Base-by-base conservation (phyloP, 1,139 yeast genomes). In the Taphrina communis region DNA sequence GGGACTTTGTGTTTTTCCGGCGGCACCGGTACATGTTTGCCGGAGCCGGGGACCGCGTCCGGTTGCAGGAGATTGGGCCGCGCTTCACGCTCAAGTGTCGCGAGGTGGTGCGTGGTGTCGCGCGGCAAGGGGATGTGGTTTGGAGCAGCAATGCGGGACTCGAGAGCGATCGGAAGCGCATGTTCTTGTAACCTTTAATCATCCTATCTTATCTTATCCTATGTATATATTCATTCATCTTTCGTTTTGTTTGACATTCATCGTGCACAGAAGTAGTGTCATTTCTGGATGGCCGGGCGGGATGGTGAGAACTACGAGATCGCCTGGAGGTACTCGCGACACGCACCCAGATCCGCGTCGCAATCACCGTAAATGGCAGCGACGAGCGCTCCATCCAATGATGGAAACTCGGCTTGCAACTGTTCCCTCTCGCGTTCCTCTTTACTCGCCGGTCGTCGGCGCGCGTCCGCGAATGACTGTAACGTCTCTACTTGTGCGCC, bases 31-130 rank as follows among this genome's bases (percentile, higher is more conserved):
- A 94, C 76, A 82, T 91, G 7, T 94, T 94, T 80, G 84, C 86
- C 75, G 90, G 92, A 77, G 65, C 52, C 17, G 70, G 66, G n/a
- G 96, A 91, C 77, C 87, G 86, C 75, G 98, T 93, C 1, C 98
- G 99, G 6, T 81, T 94, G 68, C 99, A 94, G 76, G 99, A 95
- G 76, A 82, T 94, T 63, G 99, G 99, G 0, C 99, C 99, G 0
- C 97, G 93, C 78, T 95, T 94, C 78, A 95, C 99, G 0, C 80
- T 94, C 76, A 88, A 89, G 76, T 81, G 95, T 73, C 85, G 97
- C 77, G 84, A 98, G 76, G 82, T 95, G 71, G 98, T 93, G 78
- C 88, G 87, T 81, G 99, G 98, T 60, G 84, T 94, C 75, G 66
- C 44, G 7, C 42, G 68, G 38, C 39, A 46, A n/a, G 70, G 70